These are phyloP conservation scores for Penicillium sp. DNA, from an alignment of 2,329 filamentous ascomycete species.

Conservation along the genomic window DNA sequence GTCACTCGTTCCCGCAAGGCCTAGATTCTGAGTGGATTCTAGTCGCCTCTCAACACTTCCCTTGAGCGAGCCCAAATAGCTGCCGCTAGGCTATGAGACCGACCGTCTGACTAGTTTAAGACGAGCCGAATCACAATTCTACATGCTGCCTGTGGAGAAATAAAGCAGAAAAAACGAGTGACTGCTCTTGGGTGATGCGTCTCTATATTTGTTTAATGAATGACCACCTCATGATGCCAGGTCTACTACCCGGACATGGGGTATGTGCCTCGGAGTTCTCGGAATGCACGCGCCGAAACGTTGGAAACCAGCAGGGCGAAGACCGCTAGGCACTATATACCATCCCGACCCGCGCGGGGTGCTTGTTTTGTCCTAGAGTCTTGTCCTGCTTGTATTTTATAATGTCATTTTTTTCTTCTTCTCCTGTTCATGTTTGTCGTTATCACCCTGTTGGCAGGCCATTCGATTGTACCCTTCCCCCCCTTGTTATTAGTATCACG, in stretches of 20 bases:
- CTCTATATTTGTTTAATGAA: slow-evolving; percentile 30
- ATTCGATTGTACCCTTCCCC: slow-evolving; percentile 18
- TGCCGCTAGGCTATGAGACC: background rate
- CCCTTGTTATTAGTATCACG: slow-evolving; percentile 20
- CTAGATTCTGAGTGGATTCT: slow-evolving; percentile 27
- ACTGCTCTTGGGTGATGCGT: slow-evolving; percentile 21
- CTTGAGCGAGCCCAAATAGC: background rate
- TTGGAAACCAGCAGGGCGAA: slow-evolving; percentile 10
- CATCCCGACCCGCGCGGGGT: slow-evolving; percentile 15
- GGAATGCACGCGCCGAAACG: slow-evolving; percentile 6
- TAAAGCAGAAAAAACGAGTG: slow-evolving; percentile 10
- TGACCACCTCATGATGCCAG: slow-evolving; percentile 28
- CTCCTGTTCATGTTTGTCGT: slow-evolving; percentile 31
- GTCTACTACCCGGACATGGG: slow-evolving; percentile 19
- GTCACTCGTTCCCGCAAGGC: slow-evolving; percentile 51
- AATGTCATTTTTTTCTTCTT: slow-evolving; percentile 19
- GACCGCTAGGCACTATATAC: slow-evolving; percentile 4
- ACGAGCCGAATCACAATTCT: background rate
- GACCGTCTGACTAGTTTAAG: slow-evolving; percentile 1
- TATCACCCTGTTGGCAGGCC: slow-evolving; percentile 25
- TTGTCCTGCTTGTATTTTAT: slow-evolving; percentile 27
- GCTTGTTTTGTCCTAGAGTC: slow-evolving; percentile 7
- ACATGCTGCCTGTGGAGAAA: slow-evolving; percentile 4
- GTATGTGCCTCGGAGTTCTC: slow-evolving; percentile 18
- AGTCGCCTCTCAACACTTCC: background rate